Evolutionary conservation across 208 protist species (phyloP), one percentile per base, ranked within the genome.

Genomic region (Angomonas deanei): DNA sequence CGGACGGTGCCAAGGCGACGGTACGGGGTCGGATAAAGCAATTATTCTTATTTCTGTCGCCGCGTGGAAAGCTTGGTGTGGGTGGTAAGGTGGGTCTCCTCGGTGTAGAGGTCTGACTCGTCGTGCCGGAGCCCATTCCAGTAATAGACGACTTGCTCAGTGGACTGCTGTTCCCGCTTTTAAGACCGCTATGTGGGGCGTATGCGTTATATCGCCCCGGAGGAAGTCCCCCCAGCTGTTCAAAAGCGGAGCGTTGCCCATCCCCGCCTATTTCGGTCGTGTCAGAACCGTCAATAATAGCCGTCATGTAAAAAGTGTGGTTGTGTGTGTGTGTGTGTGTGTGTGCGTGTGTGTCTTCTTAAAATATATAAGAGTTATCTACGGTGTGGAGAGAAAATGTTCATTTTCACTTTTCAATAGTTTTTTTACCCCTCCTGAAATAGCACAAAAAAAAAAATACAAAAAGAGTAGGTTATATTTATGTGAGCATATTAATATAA

Each of bases 381-480:
- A n/a, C 24, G 32, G 17, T 32, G 23, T 27, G 11, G 3, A 54
- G 28, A 46, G 19, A 49, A 49, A 19, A 49, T 2, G 5, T 15
- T 49, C 42, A 49, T 49, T 21, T 2, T 15, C 42, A 49, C 42
- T 26, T 15, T 5, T 15, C n/a, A 5, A 52, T 11, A 52, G 24
- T 1, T 27, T n/a, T n/a, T 13, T 53, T 15, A 26, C 47, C 11
- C 47, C 47, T 11, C 11, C 47, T 17, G 23, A 63, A 63, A 24
- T 54, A 54, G 19, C 24, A 65, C 17, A 27, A 17, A 69, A 46
- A 57, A 50, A 57, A 3, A 65, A 66, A 33, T 27, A 34, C 5
- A 70, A 32, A 54, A 54, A 55, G 32, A 27, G 34, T 42, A 19
- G 21, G 19, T 28, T 33, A 24, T 48, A 61, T 30, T 33, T 53